Conservation (phyloP, 2,329 filamentous ascomycete genomes). For the Cladosporium halotolerans region DNA sequence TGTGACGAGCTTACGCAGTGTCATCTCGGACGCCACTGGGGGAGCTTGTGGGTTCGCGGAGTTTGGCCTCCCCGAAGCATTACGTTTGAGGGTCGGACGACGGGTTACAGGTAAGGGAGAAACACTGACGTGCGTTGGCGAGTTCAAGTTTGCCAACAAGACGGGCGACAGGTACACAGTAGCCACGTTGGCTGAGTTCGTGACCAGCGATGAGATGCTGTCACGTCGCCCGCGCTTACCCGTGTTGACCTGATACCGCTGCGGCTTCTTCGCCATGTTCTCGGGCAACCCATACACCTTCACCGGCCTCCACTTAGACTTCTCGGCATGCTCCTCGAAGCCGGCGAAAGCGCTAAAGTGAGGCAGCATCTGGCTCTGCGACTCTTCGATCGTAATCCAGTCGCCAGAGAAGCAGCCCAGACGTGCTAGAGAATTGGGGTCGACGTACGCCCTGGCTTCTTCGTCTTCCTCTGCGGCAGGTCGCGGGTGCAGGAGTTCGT, state of each 20-base stretch:
- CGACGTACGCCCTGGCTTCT: conserved; percentile 79
- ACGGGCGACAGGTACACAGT: conserved; percentile 76
- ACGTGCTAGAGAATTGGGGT: conserved; percentile 75
- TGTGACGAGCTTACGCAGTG: conserved; percentile 79
- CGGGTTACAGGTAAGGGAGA: conserved; percentile 50
- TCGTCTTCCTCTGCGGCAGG: conserved; percentile 81
- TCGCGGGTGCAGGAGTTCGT: conserved; percentile 77
- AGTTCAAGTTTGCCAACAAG: conserved; percentile 76
- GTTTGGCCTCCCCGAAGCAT: conserved; percentile 23
- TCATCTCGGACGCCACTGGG: conserved; percentile 68
- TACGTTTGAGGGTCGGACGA: conserved; percentile 37
- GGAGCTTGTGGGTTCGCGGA: conserved; percentile 44
- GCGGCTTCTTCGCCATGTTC: conserved; percentile 50
- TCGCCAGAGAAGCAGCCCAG: conserved; percentile 97
- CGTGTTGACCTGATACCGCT: conserved; percentile 49
- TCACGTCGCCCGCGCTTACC: conserved; percentile 42
- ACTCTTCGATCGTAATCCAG: conserved; percentile 80
- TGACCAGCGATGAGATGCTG: conserved; percentile 47
- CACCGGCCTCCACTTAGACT: conserved; percentile 70
- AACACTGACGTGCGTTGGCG: conserved; percentile 70
- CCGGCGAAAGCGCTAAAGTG: conserved; percentile 62
- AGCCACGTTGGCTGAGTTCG: conserved; percentile 49
- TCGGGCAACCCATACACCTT: conserved; percentile 87
- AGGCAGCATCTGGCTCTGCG: conserved; percentile 65
- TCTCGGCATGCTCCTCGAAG: conserved; percentile 57